Evolutionary conservation across 23 red algal genomes (phyloP).

Genomic region (Agarophyton chilense): DNA sequence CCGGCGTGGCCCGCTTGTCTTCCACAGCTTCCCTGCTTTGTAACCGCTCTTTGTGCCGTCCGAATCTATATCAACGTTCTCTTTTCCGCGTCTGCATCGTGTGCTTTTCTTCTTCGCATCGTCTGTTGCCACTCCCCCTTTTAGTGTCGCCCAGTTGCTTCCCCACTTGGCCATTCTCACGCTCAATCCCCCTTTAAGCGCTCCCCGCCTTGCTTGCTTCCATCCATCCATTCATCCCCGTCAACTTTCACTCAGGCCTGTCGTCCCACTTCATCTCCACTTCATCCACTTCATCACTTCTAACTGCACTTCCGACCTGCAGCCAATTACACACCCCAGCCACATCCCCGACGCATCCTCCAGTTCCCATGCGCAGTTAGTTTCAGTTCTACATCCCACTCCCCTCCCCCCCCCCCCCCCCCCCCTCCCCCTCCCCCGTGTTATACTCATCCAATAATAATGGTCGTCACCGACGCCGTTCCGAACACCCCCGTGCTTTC

Average conservation of each 20-base stretch:
- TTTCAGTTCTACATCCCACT: background rate
- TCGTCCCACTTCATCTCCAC: conserved; percentile 25
- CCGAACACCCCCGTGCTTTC: background rate
- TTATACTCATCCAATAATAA: background rate
- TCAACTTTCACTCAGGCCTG: conserved; percentile 2
- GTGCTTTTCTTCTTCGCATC: background rate
- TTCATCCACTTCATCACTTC: conserved; percentile 2
- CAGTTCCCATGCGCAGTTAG: conserved; percentile 39
- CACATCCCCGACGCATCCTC: background rate
- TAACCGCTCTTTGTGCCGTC: background rate
- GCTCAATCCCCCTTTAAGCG: background rate
- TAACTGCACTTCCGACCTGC: conserved; percentile 6
- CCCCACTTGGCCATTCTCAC: background rate
- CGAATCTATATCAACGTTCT: background rate
- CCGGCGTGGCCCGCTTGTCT: background rate
- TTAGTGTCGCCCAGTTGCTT: conserved; percentile 15
- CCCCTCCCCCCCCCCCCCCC: background rate
- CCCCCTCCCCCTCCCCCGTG: background rate
- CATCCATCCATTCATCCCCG: too few relatives aligned
- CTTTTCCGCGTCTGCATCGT: background rate
- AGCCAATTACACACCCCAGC: conserved; percentile 15
- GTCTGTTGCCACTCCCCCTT: background rate
- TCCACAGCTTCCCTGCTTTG: background rate
- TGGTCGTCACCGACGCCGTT: conserved; percentile 29
- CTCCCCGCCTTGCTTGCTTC: background rate